Base-by-base conservation (phyloP, 192 early-diverging fungal genomes). In the Backusella tarrabulga region DNA sequence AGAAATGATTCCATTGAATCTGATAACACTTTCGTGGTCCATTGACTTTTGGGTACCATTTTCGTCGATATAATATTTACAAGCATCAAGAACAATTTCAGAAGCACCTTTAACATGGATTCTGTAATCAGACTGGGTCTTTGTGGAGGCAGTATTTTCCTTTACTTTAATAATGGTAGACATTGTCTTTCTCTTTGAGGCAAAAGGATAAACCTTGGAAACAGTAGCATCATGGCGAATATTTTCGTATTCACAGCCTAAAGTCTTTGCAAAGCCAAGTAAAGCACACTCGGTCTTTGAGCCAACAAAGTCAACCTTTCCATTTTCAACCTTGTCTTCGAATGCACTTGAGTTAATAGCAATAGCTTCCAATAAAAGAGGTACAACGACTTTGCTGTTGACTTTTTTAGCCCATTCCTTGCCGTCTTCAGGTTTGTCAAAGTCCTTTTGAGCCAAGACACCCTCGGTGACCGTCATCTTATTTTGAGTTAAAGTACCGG, bases 101-200 rank as follows among this genome's bases (percentile, higher is more conserved):
- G 92, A 91, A n/a, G 94, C 94, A 42, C 94, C 94, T 84, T 95
- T 95, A 78, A 87, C 88, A 76, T 92, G 85, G 26, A 92, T 78
- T 71, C 92, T 89, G 72, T 85, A 88, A 50, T 80, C 77, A 68
- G 69, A 76, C 73, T 80, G 76, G n/a, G 74, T 54, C 7, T 78
- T 52, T 2, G 81, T 71, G 56, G 68, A 32, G 40, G 72, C 76
- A 56, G 73, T 52, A 23, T 75, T 68, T 1, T 80, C 76, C 17
- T 78, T 72, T 8, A 79, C 74, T 41, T 89, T 84, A 7, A 90
- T 81, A 72, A 93, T 79, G 6, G 91, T 91, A 32, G 92, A 88
- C 96, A 97, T 97, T 72, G 93, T 88, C 89, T 99, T 99, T 76
- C 91, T 90, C 79, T 93, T 88, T 26, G 95, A 96, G 29, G 91